Percentiles rank a stretch among this genome's conserved stretches.
Conservation (phyloP, 352 stramenopile genomes). For the Globisporangium okanoganense region DNA sequence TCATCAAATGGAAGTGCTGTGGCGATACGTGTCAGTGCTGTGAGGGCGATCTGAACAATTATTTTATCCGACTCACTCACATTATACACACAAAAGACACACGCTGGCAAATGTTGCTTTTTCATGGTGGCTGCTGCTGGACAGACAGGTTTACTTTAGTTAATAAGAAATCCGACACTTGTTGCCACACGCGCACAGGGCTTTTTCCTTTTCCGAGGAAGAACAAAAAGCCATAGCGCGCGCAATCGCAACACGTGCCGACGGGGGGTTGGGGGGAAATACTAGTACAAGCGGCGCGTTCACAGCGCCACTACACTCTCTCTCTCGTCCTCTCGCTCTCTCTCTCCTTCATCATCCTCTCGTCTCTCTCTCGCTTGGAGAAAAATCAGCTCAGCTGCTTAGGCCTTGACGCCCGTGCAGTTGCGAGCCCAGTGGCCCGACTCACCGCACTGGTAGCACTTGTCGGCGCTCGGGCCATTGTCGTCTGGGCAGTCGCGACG, state of each 20-base stretch:
- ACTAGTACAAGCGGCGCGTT: slow-evolving; percentile 50
- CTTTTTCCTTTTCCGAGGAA: neutral
- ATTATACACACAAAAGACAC: neutral
- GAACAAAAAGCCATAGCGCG: neutral
- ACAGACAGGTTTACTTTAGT: slow-evolving; percentile 8
- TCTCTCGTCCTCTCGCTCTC: slow-evolving; percentile 18
- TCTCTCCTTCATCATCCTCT: slow-evolving; percentile 43
- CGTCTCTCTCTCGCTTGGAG: slow-evolving; percentile 29
- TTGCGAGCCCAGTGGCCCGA: slow-evolving; percentile 77
- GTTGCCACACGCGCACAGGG: neutral
- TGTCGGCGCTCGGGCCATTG: slow-evolving; percentile 59
- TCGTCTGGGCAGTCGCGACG: slow-evolving; percentile 81
- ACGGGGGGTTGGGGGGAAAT: slow-evolving; percentile 43
- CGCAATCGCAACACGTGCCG: slow-evolving; percentile 23
- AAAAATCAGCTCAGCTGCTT: slow-evolving; percentile 22
- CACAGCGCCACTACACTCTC: slow-evolving; percentile 31
- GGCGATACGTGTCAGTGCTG: too few species aligned
- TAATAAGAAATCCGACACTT: slow-evolving; percentile 11
- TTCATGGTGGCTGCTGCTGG: slow-evolving; percentile 4
- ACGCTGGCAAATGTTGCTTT: too few species aligned
- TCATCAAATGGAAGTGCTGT: too few species aligned
- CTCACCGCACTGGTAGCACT: slow-evolving; percentile 83
- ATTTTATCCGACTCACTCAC: neutral
- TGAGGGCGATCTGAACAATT: too few species aligned
- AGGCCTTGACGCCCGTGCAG: slow-evolving; percentile 56